Base-by-base conservation (phyloP, 768 basidiomycete genomes). In the Strobilomyces echinocephalus region DNA sequence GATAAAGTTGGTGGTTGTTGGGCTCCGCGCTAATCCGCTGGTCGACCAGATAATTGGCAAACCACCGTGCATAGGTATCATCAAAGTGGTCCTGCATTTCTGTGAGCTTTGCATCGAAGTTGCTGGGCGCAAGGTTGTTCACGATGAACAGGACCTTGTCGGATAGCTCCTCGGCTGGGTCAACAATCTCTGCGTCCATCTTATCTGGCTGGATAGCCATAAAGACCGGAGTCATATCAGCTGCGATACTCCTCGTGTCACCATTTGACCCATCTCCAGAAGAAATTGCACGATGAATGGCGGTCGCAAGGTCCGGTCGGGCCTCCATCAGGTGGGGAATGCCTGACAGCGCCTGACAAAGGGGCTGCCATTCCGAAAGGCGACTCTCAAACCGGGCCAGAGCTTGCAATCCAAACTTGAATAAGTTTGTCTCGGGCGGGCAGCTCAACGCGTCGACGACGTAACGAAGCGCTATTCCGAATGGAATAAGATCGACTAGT, bases 81-180 rank as follows among this genome's bases (percentile, higher is more conserved):
- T 88, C 80, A 71, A 95, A 95, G 52, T 89, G 77, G 31, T 83
- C 83, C 51, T 77, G 79, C 87, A 99, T 93, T 63, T 98, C 97
- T 31, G 73, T 69, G 34, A 94, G 74, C 71, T 99, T 99, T 24
- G 78, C 62, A 35, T 93, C 93, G 56, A 97, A 95, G 67, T 98
- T 99, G 69, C 77, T 89, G 10, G 92, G 90, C 0, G 95, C 94
- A 53, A 99, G 80, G 60, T 99, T 98, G 75, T 99, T 99, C 72
- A 99, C 85, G 63, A 97, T 95, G 77, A 99, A 99, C 44, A 98
- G 76, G 59, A 99, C 93, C 56, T 84, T 87, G 76, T 99, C 97
- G 28, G 91, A 91, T 35, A 87, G 70, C 60, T 91, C 91, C 69
- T 97, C 91, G 4, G 87, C 80, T 4, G 97, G 97, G 49, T 76